These are phyloP conservation scores for Eimeria mitis DNA, from an alignment of 169 alveolate species.

Conservation along the genomic window DNA sequence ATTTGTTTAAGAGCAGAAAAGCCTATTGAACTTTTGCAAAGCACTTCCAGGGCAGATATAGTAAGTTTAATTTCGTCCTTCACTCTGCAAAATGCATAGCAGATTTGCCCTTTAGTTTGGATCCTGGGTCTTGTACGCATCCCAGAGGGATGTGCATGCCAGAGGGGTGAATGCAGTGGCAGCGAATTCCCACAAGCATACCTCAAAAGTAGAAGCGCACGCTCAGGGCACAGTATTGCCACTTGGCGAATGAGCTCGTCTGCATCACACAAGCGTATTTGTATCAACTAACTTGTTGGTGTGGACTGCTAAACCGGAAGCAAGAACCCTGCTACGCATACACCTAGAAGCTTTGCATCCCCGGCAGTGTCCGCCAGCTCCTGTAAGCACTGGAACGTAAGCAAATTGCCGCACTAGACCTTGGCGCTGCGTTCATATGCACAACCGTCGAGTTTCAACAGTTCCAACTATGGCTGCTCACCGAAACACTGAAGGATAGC, in stretches of 20 bases:
- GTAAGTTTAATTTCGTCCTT: constrained; percentile 77
- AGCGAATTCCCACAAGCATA: neutral
- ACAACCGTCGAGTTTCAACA: neutral
- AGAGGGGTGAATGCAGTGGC: neutral
- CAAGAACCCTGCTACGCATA: no score
- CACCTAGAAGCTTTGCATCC: no score
- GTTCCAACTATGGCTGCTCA: neutral
- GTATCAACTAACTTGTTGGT: neutral
- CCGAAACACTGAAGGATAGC: constrained; percentile 82
- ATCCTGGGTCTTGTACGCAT: no score
- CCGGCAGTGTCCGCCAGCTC: no score
- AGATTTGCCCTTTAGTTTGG: neutral
- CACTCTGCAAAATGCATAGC: constrained; percentile 18
- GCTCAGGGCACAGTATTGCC: constrained; percentile 54
- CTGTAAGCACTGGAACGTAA: no score
- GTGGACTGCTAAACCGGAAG: neutral
- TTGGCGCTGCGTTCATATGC: no score
- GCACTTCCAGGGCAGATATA: constrained; percentile 73
- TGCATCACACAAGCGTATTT: neutral
- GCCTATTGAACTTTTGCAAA: constrained; percentile 38
- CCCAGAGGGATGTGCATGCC: neutral
- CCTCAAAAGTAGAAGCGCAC: constrained; percentile 58
- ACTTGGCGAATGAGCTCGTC: constrained; percentile 70
- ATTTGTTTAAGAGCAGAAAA: constrained; percentile 78
- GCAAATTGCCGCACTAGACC: no score